Evolutionary conservation across 805 yeast species (phyloP).

Genomic region (Wickerhamiella spandovensis): DNA sequence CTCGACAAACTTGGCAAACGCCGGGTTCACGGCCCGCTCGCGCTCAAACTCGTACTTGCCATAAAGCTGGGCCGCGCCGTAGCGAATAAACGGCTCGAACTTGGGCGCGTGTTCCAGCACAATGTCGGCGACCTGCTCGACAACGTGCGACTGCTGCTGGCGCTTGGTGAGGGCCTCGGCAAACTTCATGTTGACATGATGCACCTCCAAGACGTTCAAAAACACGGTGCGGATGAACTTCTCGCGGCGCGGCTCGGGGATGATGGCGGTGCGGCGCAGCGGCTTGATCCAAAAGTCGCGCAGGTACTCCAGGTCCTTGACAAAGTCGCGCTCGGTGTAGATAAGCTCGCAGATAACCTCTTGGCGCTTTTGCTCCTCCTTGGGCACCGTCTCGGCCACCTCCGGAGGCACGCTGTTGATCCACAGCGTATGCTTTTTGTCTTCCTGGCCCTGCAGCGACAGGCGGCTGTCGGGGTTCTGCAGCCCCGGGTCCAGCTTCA

Average conservation of each 20-base stretch:
- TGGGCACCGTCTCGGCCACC: slow-evolving; percentile 63
- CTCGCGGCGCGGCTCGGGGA: slow-evolving; percentile 80
- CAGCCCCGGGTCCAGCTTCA: slow-evolving; percentile 79
- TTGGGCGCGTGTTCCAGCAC: slow-evolving; percentile 70
- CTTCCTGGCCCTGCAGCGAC: slow-evolving; percentile 55
- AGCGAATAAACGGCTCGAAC: slow-evolving; percentile 84
- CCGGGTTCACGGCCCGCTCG: slow-evolving; percentile 78
- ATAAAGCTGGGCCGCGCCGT: slow-evolving; percentile 89
- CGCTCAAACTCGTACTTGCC: slow-evolving; percentile 93
- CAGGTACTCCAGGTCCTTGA: slow-evolving; percentile 83
- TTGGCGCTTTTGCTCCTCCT: slow-evolving; percentile 80
- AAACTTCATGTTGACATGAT: slow-evolving; percentile 66
- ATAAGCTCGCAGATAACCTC: slow-evolving; percentile 90
- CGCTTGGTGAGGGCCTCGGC: slow-evolving; percentile 83
- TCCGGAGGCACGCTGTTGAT: slow-evolving; percentile 78
- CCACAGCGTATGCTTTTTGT: slow-evolving; percentile 80
- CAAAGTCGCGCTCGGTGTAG: slow-evolving; percentile 88
- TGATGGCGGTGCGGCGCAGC: slow-evolving; percentile 68
- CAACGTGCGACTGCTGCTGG: slow-evolving; percentile 75
- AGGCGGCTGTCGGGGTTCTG: slow-evolving; percentile 58
- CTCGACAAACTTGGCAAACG: slow-evolving; percentile 86
- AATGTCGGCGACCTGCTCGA: slow-evolving; percentile 75
- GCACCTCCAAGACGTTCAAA: slow-evolving; percentile 76
- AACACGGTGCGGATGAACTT: slow-evolving; percentile 85
- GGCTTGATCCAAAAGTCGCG: slow-evolving; percentile 93